Conservation (phyloP, 352 stramenopile species). For the Phytophthora kernoviae region DNA sequence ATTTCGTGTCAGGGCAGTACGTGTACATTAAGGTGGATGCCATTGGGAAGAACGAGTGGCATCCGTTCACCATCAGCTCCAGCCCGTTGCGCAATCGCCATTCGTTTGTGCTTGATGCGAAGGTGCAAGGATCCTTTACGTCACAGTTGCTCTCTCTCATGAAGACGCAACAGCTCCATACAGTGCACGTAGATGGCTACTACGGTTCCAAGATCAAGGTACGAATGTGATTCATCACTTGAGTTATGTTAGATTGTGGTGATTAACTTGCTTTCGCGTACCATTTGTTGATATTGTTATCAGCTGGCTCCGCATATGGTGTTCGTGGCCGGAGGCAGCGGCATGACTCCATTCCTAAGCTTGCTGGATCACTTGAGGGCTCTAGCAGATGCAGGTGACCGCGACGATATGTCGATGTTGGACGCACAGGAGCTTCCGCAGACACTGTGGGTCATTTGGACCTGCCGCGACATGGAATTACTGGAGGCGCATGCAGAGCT, state of each 20-base stretch:
- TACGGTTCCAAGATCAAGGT: conserved; percentile 64
- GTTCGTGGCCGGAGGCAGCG: conserved; percentile 69
- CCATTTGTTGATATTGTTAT: neutral
- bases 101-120: conserved; percentile 59
- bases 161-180: conserved; percentile 41
- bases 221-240: conserved; percentile 1
- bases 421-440: conserved; percentile 35
- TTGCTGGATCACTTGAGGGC: conserved; percentile 59
- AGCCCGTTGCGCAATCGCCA: conserved; percentile 50
- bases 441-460: conserved; percentile 62
- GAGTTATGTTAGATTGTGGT: neutral
- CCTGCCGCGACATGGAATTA: conserved; percentile 52
- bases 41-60: conserved; percentile 65
- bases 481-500: conserved; percentile 47
- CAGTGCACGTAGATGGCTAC: conserved; percentile 71
- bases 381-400: conserved; percentile 24
- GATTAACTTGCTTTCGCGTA: conserved; percentile 1
- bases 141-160: conserved; percentile 49
- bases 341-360: conserved; percentile 78
- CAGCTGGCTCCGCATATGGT: conserved; percentile 57
- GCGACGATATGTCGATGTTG: conserved; percentile 11
- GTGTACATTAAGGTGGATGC: conserved; percentile 73
- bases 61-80: conserved; percentile 76
- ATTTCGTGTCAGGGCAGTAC: conserved; percentile 66
- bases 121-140: conserved; percentile 72